Percentiles rank a stretch among this genome's conserved stretches.
These are phyloP conservation scores for Metschnikowia baotianmanensis DNA, from an alignment of 805 yeast genomes.

Conservation along the genomic window DNA sequence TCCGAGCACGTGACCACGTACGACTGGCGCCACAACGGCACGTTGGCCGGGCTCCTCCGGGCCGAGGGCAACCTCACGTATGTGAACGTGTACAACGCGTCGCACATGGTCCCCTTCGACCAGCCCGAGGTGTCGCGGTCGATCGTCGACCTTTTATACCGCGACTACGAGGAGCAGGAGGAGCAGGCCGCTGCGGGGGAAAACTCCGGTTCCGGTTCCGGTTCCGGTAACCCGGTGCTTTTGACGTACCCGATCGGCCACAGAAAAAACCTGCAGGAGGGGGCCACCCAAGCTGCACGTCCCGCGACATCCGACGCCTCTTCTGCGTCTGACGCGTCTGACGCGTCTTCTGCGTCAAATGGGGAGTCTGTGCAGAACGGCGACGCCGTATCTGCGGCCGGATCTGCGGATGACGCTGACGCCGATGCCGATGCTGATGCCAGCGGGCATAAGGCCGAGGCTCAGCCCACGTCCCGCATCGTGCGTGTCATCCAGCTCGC, in stretches of 20 bases:
- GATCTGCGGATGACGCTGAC: not conserved
- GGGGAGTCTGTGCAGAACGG: too few relatives aligned
- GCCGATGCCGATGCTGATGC: not conserved
- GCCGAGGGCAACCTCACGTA: slow-evolving; percentile 72
- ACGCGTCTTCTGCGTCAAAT: too few relatives aligned
- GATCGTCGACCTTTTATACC: slow-evolving; percentile 51
- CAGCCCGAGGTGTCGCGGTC: slow-evolving; percentile 67
- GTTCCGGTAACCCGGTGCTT: slow-evolving; percentile 18
- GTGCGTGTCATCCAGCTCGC: slow-evolving; percentile 40
- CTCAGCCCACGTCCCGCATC: slow-evolving; percentile 20
- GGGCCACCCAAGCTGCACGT: too few relatives aligned
- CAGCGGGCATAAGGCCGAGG: not conserved
- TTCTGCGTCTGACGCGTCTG: too few relatives aligned
- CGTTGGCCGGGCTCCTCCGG: slow-evolving; percentile 37
- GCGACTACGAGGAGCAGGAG: slow-evolving; percentile 15
- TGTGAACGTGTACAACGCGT: slow-evolving; percentile 67
- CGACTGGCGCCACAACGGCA: slow-evolving; percentile 46
- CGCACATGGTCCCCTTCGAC: slow-evolving; percentile 95
- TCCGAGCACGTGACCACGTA: slow-evolving; percentile 28
- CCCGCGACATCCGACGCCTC: too few relatives aligned
- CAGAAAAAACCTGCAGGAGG: not conserved
- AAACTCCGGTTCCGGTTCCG: too few relatives aligned
- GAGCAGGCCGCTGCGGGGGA: too few relatives aligned
- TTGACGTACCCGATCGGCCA: slow-evolving; percentile 9
- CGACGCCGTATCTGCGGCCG: too few relatives aligned